These are phyloP conservation scores for Nephelium lappaceum DNA, from an alignment of 345 rosid genomes.

Conservation along the genomic window DNA sequence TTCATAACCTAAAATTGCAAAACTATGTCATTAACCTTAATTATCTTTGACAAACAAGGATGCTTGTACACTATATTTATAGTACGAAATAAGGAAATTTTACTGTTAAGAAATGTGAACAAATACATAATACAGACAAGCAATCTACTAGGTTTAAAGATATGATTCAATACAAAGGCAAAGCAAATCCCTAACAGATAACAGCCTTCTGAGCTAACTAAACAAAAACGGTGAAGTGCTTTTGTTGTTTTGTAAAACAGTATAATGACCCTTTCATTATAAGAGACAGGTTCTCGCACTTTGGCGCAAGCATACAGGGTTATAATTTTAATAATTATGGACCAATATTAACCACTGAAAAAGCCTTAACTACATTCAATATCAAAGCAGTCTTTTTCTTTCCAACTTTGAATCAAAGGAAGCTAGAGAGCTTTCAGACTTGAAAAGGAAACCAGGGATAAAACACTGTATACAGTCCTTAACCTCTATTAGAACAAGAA, in stretches of 20 bases:
- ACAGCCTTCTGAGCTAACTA: not conserved
- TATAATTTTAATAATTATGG: no score
- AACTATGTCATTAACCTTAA: slow-evolving; percentile 1
- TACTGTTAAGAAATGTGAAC: no score
- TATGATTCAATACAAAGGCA: not conserved
- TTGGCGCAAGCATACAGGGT: not conserved
- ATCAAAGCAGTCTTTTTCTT: no score
- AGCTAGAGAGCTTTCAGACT: no score
- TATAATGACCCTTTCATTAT: not conserved
- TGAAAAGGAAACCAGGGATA: no score
- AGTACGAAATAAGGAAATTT: no score
- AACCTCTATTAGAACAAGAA: no score
- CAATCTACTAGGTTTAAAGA: not conserved
- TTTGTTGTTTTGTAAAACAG: not conserved
- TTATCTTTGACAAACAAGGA: not conserved
- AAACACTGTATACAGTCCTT: no score
- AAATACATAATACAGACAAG: not conserved
- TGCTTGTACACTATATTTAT: no score
- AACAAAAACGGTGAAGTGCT: not conserved
- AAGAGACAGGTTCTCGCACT: not conserved
- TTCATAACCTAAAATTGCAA: slow-evolving; percentile 61
- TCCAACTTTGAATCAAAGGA: no score
- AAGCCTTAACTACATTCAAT: not conserved
- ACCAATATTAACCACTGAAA: not conserved
- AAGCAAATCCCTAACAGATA: not conserved